Evolutionary conservation across 345 rosid species (phyloP).

Genomic region (Euphorbia lathyris): DNA sequence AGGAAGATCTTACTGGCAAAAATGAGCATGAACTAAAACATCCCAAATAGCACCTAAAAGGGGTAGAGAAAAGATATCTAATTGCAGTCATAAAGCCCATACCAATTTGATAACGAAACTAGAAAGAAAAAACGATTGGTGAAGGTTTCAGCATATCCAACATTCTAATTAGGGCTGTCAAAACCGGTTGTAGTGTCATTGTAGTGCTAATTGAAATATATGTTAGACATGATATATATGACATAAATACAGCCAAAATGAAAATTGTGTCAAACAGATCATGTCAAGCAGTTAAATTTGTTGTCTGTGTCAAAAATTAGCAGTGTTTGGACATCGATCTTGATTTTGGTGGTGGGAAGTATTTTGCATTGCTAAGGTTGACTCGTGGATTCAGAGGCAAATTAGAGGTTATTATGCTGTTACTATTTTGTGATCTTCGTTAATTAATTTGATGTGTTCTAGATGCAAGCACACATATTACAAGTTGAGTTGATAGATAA

Average conservation of each 20-base stretch:
- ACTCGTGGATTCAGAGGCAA: conserved; percentile 79
- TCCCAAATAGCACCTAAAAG: neutral
- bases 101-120: neutral
- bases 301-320: no score
- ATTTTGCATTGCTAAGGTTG: conserved; percentile 67
- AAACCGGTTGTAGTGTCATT: no score
- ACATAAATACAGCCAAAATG: no score
- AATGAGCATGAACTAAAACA: neutral
- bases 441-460: conserved; percentile 11
- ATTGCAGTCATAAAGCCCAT: neutral
- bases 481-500: conserved; percentile 18
- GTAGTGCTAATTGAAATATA: no score
- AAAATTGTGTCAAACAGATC: neutral
- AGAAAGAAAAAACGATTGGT: neutral
- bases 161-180: no score
- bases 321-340: conserved; percentile 63
- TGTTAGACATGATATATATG: no score
- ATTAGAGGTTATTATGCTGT: conserved; percentile 59
- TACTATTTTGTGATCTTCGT: neutral
- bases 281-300: no score
- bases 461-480: neutral
- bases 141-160: neutral
- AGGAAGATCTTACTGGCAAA: neutral
- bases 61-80: neutral
- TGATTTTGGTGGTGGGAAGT: conserved; percentile 82